Base-by-base conservation (phyloP, 1,284 basidiomycete genomes). In the Ustilago tritici region DNA sequence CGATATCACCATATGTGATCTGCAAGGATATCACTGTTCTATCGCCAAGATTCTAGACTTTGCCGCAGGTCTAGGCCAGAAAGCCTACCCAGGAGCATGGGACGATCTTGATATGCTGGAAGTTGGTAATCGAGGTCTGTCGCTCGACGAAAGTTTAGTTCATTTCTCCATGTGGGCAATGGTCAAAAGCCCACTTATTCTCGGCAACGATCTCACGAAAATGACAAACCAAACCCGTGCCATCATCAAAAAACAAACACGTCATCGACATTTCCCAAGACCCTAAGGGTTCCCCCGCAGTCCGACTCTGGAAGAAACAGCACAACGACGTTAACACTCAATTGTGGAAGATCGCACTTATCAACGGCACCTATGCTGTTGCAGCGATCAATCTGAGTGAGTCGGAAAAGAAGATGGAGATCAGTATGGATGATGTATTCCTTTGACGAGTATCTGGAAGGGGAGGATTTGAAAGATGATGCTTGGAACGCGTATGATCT, bases 161-260 rank as follows among this genome's bases (percentile, higher is more conserved):
- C 84, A 85, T 66, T 83, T 85, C 63, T 72, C 74, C 46, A 76
- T 82, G 66, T 85, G 84, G 84, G 75, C 84, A 12, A 65, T 83
- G 61, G 65, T 81, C 47, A 86, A 86, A 61, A 76, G 70, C 0
- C 81, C 85, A 2, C 66, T 87, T 19, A 86, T 86, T 43, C 65
- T 87, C n/a, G 84, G 84, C 11, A 84, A 82, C 60, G 82, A 84
- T 57, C 52, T 86, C 2, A 69, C 73, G 14, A 67, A 64, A 41
- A 81, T 80, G 77, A 76, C 66, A 56, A 57, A 73, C 23, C 62
- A 70, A 35, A 68, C 77, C 10, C 63, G 58, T 2, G 66, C 70
- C 8, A 82, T 85, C 53, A 65, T 86, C 57, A 72, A 67, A 46
- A 46, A 86, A 86, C 81, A 81, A 82, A 55, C 77, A 68, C 28